phyloP scores from a whole-genome alignment of 176 grass and related monocot genomes.

The Typha latifolia region DNA sequence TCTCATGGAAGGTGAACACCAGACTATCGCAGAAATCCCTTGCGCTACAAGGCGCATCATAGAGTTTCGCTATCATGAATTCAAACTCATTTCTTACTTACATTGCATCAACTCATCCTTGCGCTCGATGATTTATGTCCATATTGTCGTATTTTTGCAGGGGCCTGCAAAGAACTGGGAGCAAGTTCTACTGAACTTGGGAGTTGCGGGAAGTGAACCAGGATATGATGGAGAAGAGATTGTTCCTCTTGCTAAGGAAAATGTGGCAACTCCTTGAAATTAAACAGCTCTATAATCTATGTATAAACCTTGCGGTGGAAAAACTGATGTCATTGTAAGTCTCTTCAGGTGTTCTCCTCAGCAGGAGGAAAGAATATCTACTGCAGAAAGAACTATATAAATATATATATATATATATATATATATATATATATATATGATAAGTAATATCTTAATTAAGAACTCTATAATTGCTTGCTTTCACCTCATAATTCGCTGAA shows the following conservation, averaged over 20 bases:
- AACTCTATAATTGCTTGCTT: no score
- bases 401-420: no score
- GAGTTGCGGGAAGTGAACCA: constrained; percentile 38
- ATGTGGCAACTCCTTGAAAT: constrained; percentile 72
- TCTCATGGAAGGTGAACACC: constrained; percentile 87
- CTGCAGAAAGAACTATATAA: no score
- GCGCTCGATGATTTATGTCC: background rate
- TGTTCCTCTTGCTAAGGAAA: constrained; percentile 72
- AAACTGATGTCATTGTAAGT: no score
- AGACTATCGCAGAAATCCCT: background rate
- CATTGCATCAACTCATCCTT: background rate
- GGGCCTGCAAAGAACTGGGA: constrained; percentile 88
- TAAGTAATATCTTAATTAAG: no score
- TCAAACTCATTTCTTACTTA: background rate
- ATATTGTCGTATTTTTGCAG: constrained; percentile 11
- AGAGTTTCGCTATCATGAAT: constrained; percentile 10
- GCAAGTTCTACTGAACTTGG: constrained; percentile 43
- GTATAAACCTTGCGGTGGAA: no score
- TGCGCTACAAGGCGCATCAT: background rate
- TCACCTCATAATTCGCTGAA: no score
- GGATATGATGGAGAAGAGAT: constrained; percentile 72
- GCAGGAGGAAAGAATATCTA: no score
- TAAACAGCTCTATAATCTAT: no score
- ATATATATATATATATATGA: no score
- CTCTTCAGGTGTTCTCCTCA: no score